Evolutionary conservation across 148 eudicot species (phyloP).

Genomic region (Polygonum aviculare): DNA sequence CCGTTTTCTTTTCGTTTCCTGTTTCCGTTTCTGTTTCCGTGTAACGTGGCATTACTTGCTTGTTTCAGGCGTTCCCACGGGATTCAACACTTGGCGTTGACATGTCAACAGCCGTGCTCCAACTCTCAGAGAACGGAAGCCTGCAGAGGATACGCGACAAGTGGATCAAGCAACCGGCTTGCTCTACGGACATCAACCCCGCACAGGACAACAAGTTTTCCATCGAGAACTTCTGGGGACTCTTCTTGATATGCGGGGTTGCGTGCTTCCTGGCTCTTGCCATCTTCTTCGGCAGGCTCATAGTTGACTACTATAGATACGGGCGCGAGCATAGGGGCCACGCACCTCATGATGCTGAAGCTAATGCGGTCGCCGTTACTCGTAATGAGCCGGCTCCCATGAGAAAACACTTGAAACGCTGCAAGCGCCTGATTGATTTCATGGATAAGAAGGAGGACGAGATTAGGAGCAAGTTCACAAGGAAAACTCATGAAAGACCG

Average conservation of each 20-base stretch:
- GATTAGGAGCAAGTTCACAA: constrained; percentile 41
- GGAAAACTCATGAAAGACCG: constrained; percentile 24
- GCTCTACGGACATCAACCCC: constrained; percentile 34
- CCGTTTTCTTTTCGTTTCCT: too few relatives aligned
- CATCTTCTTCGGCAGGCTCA: constrained; percentile 43
- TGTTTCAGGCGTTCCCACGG: constrained; percentile 57
- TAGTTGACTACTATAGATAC: constrained; percentile 50
- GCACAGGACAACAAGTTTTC: constrained; percentile 43
- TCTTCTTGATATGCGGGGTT: constrained; percentile 76
- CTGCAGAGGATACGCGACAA: constrained; percentile 75
- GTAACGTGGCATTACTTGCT: too few relatives aligned
- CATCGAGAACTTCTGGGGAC: constrained; percentile 85
- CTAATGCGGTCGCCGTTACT: neutral
- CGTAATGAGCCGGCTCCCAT: neutral
- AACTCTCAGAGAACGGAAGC: constrained; percentile 67
- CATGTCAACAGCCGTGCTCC: constrained; percentile 66
- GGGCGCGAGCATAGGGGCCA: constrained; percentile 7
- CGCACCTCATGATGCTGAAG: neutral
- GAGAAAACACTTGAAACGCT: neutral
- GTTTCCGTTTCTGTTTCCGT: too few relatives aligned
- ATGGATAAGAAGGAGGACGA: constrained; percentile 64
- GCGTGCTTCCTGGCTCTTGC: constrained; percentile 50
- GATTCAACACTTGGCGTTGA: constrained; percentile 76
- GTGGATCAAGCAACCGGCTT: constrained; percentile 46
- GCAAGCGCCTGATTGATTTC: constrained; percentile 40